Evolutionary conservation across 2,329 filamentous ascomycete species (phyloP).

Genomic region (Blastomyces emzantsi): DNA sequence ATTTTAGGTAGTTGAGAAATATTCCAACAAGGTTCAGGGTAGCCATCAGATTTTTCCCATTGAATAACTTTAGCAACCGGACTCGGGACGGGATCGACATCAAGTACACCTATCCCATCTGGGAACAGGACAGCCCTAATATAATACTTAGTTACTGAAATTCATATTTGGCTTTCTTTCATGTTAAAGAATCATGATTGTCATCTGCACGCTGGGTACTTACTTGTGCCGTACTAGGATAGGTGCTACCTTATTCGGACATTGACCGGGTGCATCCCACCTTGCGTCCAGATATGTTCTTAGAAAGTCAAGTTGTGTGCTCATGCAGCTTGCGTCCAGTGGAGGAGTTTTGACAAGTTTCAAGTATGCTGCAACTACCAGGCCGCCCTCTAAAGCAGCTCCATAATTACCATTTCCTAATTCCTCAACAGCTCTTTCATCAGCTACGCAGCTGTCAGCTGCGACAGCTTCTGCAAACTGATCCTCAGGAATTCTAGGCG

Average conservation of each 20-base stretch:
- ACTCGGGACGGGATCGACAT: not conserved
- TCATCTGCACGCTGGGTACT: not conserved
- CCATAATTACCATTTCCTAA: not conserved
- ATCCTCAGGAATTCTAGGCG: not conserved
- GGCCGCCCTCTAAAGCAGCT: not conserved
- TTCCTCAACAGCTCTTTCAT: not conserved
- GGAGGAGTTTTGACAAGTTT: not conserved
- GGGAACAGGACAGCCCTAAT: not conserved
- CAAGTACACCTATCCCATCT: not conserved
- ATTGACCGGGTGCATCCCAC: not conserved
- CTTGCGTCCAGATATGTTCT: not conserved
- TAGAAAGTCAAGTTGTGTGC: not conserved
- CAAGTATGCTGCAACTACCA: not conserved
- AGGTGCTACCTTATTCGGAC: not conserved
- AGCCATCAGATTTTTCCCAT: not conserved
- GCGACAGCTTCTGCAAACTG: not conserved
- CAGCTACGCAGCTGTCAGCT: not conserved
- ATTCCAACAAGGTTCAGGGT: not conserved
- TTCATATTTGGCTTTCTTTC: not conserved
- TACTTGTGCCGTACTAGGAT: not conserved
- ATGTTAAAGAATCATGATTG: not conserved
- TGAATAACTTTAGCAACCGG: not conserved
- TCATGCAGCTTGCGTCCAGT: not conserved
- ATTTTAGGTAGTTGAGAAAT: not conserved
- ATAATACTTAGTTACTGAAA: not conserved